Evolutionary conservation across 179 eudicot genomes (phyloP), one percentile per base, ranked within the genome.

Genomic region (Drosera spatulata): DNA sequence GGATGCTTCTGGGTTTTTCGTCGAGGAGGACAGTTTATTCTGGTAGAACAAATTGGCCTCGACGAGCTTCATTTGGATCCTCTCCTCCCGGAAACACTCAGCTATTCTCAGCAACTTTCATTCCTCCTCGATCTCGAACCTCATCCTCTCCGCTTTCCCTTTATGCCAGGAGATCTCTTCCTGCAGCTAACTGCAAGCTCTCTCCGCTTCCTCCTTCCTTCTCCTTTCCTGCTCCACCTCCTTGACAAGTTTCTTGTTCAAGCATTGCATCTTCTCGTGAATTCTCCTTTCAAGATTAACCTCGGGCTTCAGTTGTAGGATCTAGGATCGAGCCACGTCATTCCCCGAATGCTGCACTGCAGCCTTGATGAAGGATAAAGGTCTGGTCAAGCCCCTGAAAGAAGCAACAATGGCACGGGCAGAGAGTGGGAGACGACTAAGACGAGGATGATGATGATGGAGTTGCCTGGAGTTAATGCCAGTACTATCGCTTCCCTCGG

Each of bases 51-150:
- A 14, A 46, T 78, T 86, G 0, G 93, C 93, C 46, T 87, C 93
- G 6, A 73, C 43, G 13, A 88, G 85, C 70, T 88, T 88, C 87
- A 88, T 88, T 22, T 81, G 89, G 4, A 85, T 80, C 42, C 93
- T 71, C 60, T 85, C 93, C 53, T 87, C 93, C 15, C 95, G 68
- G 4, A 85, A 66, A 7, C 82, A 82, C 71, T 85, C 96, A 0
- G 93, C 85, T 71, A 78, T 63, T 6, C 79, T 69, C 62, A 83
- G 15, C 96, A 88, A 82, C 73, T 79, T 81, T 38, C 89, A 70
- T 67, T 85, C 93, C 43, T 79, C 85, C 39, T 79, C 82, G 49
- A 85, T 77, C 55, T 83, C 96, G 44, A 10, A 70, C 79, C 65
- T 80, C 71, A 73, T 66, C 56, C 73, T 63, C 42, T 13, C 57